These are phyloP conservation scores for Xylaria sp. DNA, from an alignment of 2,329 filamentous ascomycete species.

Conservation along the genomic window DNA sequence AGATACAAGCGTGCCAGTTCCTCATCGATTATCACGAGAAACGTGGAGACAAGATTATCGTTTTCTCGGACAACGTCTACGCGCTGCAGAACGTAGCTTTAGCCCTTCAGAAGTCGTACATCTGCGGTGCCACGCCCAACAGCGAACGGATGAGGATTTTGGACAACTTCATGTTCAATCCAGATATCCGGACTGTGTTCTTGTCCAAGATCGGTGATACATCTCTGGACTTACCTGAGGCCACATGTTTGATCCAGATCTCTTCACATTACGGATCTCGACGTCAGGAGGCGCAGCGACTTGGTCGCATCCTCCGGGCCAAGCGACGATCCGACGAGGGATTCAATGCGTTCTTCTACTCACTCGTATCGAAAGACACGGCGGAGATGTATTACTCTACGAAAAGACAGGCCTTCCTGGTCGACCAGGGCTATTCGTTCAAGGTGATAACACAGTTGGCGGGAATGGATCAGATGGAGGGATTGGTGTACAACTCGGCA, in stretches of 20 bases:
- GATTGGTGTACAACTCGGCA: conserved; percentile 73
- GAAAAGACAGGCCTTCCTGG: conserved; percentile 92
- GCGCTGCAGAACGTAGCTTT: conserved; percentile 80
- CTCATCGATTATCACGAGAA: conserved; percentile 97
- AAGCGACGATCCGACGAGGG: conserved; percentile 96
- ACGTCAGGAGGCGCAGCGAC: conserved; percentile 88
- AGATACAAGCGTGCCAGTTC: conserved; percentile 96
- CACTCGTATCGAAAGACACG: conserved; percentile 92
- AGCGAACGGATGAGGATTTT: conserved; percentile 80
- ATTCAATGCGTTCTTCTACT: conserved; percentile 99
- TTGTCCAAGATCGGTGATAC: conserved; percentile 97
- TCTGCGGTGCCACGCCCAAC: conserved; percentile 84
- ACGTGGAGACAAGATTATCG: conserved; percentile 94
- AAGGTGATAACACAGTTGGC: conserved; percentile 96
- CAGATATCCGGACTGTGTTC: conserved; percentile 85
- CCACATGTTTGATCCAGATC: conserved; percentile 94
- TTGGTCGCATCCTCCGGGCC: conserved; percentile 88
- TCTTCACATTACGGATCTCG: conserved; percentile 96
- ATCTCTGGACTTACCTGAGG: conserved; percentile 93
- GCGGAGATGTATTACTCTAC: conserved; percentile 97
- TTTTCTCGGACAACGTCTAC: conserved; percentile 97
- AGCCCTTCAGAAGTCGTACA: conserved; percentile 80
- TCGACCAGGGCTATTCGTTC: conserved; percentile 97
- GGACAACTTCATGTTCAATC: conserved; percentile 92
- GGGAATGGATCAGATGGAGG: conserved; percentile 78